A percentile compares a stretch with the other conserved stretches of the same genome.
Evolutionary conservation across 257 asterid species (phyloP).

Genomic region (Sherardia arvensis): DNA sequence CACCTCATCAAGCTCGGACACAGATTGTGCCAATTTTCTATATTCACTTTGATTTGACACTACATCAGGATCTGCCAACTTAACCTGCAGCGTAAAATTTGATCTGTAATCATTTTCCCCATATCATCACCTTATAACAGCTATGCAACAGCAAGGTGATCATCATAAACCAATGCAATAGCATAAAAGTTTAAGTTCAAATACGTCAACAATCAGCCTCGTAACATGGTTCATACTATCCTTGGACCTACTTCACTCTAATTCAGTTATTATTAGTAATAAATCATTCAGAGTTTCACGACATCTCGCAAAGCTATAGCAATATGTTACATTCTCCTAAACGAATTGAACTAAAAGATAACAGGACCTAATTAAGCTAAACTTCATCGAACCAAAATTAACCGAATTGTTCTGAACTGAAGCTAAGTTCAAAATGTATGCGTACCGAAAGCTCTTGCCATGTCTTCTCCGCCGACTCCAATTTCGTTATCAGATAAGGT

Average conservation of each 20-base stretch:
- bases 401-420: not conserved
- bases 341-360: no score
- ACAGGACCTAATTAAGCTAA: no score
- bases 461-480: constrained; percentile 93
- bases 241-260: not conserved
- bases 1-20: constrained; percentile 97
- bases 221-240: not conserved
- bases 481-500: constrained; percentile 70
- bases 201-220: not conserved
- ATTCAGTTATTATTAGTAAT: not conserved
- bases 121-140: not conserved
- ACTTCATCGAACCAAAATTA: no score
- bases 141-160: not conserved
- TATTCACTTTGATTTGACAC: constrained; percentile 85
- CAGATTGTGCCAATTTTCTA: constrained; percentile 82
- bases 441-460: constrained; percentile 95
- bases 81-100: constrained; percentile 37
- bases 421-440: constrained; percentile 3
- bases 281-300: not conserved
- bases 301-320: no score
- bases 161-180: not conserved
- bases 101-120: not conserved
- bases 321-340: no score
- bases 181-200: not conserved
- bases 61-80: constrained; percentile 90